These are phyloP conservation scores for Corymbia maculata DNA, from an alignment of 345 rosid genomes.

Conservation along the genomic window DNA sequence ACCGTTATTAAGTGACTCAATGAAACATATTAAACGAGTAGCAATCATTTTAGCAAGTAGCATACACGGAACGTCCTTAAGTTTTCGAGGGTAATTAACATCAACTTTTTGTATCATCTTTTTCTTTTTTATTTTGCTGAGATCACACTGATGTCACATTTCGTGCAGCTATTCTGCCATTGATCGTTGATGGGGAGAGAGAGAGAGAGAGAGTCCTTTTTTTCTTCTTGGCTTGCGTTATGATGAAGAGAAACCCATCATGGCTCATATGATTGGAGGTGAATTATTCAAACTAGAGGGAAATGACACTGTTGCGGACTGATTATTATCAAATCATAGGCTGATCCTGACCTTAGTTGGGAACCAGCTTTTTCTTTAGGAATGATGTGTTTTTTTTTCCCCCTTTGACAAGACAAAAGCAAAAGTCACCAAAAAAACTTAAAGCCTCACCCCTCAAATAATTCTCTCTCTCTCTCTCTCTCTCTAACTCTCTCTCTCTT, in stretches of 20 bases:
- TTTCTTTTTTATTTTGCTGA: not conserved
- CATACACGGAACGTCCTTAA: not conserved
- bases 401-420: conserved; percentile 4
- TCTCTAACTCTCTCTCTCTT: not conserved
- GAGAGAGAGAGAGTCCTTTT: not conserved
- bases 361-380: not conserved
- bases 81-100: not conserved
- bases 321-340: conserved; percentile 3
- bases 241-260: not conserved
- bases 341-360: not conserved
- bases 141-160: not conserved
- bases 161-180: not conserved
- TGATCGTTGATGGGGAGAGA: not conserved
- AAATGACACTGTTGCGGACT: not conserved
- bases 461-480: not conserved
- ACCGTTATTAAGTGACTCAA: not conserved
- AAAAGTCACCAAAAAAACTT: not conserved
- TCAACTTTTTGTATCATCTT: not conserved
- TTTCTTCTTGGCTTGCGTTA: not conserved
- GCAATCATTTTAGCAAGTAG: not conserved
- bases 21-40: not conserved
- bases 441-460: not conserved
- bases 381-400: not conserved
- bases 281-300: not conserved
- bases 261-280: not conserved